Evolutionary conservation across 352 stramenopile genomes (phyloP), one percentile per base, ranked within the genome.

Genomic region (Phytophthora sp.): DNA sequence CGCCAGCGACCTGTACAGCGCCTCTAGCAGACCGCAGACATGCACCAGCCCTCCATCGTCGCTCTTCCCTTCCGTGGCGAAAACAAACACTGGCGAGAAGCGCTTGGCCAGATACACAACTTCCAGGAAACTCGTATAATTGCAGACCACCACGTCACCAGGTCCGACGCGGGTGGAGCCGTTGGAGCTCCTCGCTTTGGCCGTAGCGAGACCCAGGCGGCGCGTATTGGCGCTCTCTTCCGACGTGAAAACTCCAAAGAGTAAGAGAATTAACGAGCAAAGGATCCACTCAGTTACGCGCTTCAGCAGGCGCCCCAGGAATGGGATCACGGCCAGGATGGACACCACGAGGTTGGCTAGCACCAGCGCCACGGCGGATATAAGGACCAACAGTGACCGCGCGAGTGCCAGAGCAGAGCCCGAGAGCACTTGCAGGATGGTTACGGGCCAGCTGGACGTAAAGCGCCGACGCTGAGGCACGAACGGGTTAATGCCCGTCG

Each of bases 401-500:
- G 84, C 47, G 26, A 91, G 42, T 12, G 72, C 74, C 24, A 94
- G 67, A 23, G 76, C 50, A 16, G 75, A 74, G 16, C 87, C 82
- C 15, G 41, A 62, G 26, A 83, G 42, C 27, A 85, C 54, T 60
- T 90, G 78, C 16, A 88, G 36, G 35, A 68, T 67, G 3, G 69
- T 80, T 41, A 86, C 52, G 0, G 63, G 56, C 29, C 84, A 64
- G 23, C 69, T 80, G 49, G 62, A 73, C 31, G 76, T 76, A 24
- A 90, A 74, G 2, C 77, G 80, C 69, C 82, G 77, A 63, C 84
- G 78, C 69, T 89, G 80, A 52, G 85, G 85, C 59, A 95, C 87
- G 73, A 95, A 95, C 63, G 87, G 87, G 69, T 95, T 95, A 62
- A 93, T 89, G 26, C 87, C 87, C 59, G 87, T 95, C 58, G 80